Evolutionary conservation across 768 basidiomycete genomes (phyloP).

Genomic region (Harrya chromipes): DNA sequence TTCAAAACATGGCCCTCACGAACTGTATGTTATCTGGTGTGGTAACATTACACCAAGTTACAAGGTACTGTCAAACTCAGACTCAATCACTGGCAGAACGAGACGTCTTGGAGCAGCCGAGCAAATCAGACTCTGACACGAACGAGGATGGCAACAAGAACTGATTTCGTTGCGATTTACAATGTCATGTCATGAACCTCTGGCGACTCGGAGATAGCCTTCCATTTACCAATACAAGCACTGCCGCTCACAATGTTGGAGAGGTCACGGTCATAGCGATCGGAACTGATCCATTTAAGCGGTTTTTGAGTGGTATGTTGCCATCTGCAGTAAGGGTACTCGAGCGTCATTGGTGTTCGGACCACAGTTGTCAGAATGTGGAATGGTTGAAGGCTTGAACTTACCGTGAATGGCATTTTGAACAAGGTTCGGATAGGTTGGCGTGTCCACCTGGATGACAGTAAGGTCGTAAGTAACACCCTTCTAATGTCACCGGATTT

Average conservation of each 20-base stretch:
- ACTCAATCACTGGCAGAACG: too few relatives aligned
- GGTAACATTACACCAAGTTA: not conserved
- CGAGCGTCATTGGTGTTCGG: not conserved
- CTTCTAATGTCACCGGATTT: slow-evolving; percentile 8
- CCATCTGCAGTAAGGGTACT: not conserved
- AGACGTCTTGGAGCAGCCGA: not conserved
- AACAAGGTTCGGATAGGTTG: slow-evolving; percentile 9
- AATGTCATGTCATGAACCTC: not conserved
- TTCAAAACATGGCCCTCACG: not conserved
- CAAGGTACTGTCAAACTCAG: not conserved
- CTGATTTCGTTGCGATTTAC: not conserved
- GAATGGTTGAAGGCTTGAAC: not conserved
- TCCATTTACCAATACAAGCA: not conserved
- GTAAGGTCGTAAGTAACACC: slow-evolving; percentile 7
- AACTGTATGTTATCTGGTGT: not conserved
- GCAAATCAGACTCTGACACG: not conserved
- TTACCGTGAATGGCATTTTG: slow-evolving; percentile 9
- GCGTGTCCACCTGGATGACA: slow-evolving; percentile 1
- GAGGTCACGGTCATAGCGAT: not conserved
- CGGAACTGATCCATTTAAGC: too few relatives aligned
- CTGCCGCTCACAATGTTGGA: too few relatives aligned
- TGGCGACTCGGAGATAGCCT: too few relatives aligned
- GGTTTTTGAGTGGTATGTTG: not conserved
- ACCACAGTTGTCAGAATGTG: not conserved
- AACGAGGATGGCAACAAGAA: not conserved